A percentile compares a stretch with the other conserved stretches of the same genome.
Conservation (phyloP, 192 early-diverging fungal genomes). For the Cetraspora pellucida region DNA sequence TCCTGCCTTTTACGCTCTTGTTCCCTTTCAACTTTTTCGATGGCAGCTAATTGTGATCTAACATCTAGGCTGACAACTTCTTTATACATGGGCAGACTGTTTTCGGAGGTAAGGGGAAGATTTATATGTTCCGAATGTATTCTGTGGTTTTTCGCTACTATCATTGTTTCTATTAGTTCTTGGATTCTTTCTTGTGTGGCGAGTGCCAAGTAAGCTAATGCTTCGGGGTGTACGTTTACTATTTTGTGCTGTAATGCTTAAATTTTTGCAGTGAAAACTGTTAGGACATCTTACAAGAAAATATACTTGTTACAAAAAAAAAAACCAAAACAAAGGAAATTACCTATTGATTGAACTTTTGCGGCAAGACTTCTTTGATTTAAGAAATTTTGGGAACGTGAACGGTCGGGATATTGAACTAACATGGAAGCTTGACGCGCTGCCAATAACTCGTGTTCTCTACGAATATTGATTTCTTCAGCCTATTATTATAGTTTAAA, state of each 20-base stretch:
- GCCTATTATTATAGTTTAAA: slow-evolving; percentile 35
- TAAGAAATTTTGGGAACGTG: slow-evolving; percentile 52
- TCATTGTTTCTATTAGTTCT: slow-evolving; percentile 66
- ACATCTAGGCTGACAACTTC: slow-evolving; percentile 68
- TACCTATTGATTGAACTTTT: slow-evolving; percentile 49
- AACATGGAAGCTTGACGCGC: slow-evolving; percentile 16
- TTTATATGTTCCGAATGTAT: slow-evolving; percentile 61
- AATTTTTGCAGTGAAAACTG: neutral
- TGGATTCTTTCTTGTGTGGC: slow-evolving; percentile 71
- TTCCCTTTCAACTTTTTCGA: slow-evolving; percentile 70
- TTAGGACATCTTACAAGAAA: neutral
- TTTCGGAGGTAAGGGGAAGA: slow-evolving; percentile 53
- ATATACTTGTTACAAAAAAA: neutral
- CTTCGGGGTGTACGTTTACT: slow-evolving; percentile 59
- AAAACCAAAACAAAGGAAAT: neutral
- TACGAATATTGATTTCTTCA: slow-evolving; percentile 61
- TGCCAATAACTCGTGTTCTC: slow-evolving; percentile 41
- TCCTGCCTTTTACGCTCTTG: slow-evolving; percentile 63
- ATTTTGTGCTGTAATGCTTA: slow-evolving; percentile 43
- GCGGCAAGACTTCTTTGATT: slow-evolving; percentile 41
- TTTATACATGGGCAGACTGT: slow-evolving; percentile 67
- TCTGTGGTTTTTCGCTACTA: slow-evolving; percentile 72
- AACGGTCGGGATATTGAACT: slow-evolving; percentile 37
- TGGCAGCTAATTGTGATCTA: slow-evolving; percentile 66
- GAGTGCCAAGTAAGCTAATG: slow-evolving; percentile 62